Evolutionary conservation across 2,329 filamentous ascomycete species (phyloP).

Genomic region (Periconia sp.): DNA sequence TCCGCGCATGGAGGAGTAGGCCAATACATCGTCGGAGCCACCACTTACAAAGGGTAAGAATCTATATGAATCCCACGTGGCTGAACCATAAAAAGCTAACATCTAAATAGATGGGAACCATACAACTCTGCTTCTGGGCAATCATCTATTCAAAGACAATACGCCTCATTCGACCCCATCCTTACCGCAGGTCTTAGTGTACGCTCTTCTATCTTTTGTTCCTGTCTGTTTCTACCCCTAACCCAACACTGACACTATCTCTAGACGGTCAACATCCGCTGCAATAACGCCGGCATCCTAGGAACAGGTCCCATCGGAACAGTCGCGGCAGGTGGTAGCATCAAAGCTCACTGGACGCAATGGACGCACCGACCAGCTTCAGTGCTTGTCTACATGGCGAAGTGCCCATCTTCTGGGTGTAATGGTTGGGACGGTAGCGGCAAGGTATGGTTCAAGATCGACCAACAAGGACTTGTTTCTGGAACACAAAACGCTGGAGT

Average conservation of each 20-base stretch:
- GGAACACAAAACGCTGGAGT: slow-evolving; percentile 48
- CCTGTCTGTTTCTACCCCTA: neutral
- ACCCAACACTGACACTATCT: neutral
- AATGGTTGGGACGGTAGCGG: slow-evolving; percentile 53
- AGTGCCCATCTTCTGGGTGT: slow-evolving; percentile 52
- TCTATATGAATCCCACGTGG: neutral
- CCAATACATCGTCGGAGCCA: slow-evolving; percentile 25
- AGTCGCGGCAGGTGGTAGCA: slow-evolving; percentile 50
- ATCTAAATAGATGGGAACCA: slow-evolving; percentile 24
- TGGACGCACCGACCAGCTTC: slow-evolving; percentile 61
- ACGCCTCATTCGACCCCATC: slow-evolving; percentile 28
- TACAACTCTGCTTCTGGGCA: slow-evolving; percentile 31
- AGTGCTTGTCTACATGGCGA: slow-evolving; percentile 57
- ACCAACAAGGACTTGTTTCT: slow-evolving; percentile 54
- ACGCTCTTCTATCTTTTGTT: slow-evolving; percentile 1
- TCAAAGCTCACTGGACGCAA: slow-evolving; percentile 57
- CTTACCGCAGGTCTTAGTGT: slow-evolving; percentile 28
- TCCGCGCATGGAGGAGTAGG: slow-evolving; percentile 33
- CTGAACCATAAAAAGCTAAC: neutral
- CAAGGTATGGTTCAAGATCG: slow-evolving; percentile 60
- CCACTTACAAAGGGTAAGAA: slow-evolving; percentile 23
- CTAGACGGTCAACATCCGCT: slow-evolving; percentile 33
- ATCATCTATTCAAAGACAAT: slow-evolving; percentile 31
- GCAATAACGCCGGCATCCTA: slow-evolving; percentile 30
- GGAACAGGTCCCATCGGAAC: slow-evolving; percentile 45